Evolutionary conservation across 208 protist genomes (phyloP), one percentile per base, ranked within the genome.

Genomic region (Trypanosoma mega): DNA sequence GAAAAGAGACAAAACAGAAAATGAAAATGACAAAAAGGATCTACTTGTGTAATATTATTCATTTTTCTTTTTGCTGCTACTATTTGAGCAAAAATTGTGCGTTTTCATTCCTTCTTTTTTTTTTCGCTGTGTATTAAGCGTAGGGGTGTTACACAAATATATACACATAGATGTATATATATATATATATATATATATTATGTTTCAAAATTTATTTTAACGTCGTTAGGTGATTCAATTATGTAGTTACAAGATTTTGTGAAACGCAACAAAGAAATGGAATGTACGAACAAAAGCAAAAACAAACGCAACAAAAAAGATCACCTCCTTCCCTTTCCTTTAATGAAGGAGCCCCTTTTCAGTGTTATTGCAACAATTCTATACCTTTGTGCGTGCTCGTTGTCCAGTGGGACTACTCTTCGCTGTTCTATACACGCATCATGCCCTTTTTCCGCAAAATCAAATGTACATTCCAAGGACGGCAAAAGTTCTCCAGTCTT

Each of bases 401-500:
- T 1, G 24, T 63, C 27, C 27, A 58, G 39, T 21, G 63, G 55
- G 33, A 70, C 26, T 45, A 36, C 47, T 31, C 31, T 63, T 6
- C 34, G 3, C 33, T 26, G 45, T 31, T 29, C 45, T 14, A 21
- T 20, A 23, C 8, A 3, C 8, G 9, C 23, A 27, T 48, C 24
- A 14, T 39, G 52, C 18, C 33, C 37, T 12, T 31, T 39, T 6
- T 20, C 2, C 26, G 30, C 14, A 34, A 16, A 69, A 33, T 14
- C n/a, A 55, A 33, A 33, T 39, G 21, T 48, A 16, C 36, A 23
- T n/a, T 30, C 45, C 43, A 60, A 57, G 16, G 66, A 48, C 0
- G 44, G 16, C 5, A 66, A 43, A 12, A 72, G 27, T 47, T 55
- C 66, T n/a, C 66, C 57, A 18, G 39, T 72, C 1, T 66, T 31